A percentile compares a stretch with the other conserved stretches of the same genome.
These are phyloP conservation scores for Guadua angustifolia DNA, from an alignment of 176 grass and related monocot species.

Conservation along the genomic window DNA sequence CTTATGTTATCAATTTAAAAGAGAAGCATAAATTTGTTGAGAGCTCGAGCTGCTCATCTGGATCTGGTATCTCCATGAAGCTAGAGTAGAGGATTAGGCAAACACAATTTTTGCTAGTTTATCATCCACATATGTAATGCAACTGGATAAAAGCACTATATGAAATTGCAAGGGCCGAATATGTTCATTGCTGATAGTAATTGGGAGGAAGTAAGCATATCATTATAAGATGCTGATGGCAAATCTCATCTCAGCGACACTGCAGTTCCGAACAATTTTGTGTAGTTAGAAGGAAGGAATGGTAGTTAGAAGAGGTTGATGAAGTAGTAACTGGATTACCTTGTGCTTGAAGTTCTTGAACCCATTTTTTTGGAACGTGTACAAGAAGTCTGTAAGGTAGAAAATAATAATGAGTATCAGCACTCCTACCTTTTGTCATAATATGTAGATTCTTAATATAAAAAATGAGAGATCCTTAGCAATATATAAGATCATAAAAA, in stretches of 20 bases:
- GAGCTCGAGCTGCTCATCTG: background rate
- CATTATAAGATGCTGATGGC: background rate
- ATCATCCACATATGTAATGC: background rate
- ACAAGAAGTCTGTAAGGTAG: slow-evolving; percentile 69
- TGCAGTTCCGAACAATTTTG: background rate
- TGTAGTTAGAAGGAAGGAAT: too few species aligned
- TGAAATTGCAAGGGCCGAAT: background rate
- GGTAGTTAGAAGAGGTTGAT: too few species aligned
- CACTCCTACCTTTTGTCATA: background rate
- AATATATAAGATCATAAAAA: background rate
- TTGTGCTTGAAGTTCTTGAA: slow-evolving; percentile 95
- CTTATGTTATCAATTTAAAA: slow-evolving; percentile 7
- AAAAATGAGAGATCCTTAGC: background rate
- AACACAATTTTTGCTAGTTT: background rate
- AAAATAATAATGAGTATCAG: slow-evolving; percentile 1
- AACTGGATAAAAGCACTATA: background rate
- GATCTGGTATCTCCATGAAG: background rate
- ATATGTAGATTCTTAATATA: background rate
- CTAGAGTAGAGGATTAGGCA: background rate
- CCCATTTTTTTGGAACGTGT: slow-evolving; percentile 87
- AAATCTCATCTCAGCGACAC: background rate
- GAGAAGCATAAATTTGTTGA: background rate
- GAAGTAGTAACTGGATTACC: slow-evolving; percentile 45
- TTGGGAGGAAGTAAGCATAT: background rate
- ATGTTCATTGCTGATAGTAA: slow-evolving; percentile 1